Evolutionary conservation across 1,284 basidiomycete genomes (phyloP).

Genomic region (Ceratobasidium sp.): DNA sequence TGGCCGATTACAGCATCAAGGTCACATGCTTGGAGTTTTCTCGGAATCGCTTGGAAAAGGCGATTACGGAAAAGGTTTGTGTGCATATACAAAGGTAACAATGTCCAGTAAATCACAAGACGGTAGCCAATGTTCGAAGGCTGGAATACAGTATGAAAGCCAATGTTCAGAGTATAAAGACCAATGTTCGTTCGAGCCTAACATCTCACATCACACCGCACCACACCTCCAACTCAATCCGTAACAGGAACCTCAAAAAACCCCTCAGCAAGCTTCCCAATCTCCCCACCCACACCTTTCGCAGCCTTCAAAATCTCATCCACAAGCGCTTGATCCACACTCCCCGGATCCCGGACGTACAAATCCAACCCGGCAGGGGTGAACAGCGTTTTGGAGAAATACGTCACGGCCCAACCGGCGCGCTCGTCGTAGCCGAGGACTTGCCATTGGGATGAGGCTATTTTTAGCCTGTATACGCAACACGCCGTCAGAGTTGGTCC

Average conservation of each 20-base stretch:
- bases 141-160: too few relatives aligned
- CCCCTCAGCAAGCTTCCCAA: constrained; percentile 46
- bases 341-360: constrained; percentile 58
- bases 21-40: too few relatives aligned
- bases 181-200: not conserved
- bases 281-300: constrained; percentile 40
- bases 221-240: constrained; percentile 11
- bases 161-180: not conserved
- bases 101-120: too few relatives aligned
- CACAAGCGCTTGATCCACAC: constrained; percentile 53
- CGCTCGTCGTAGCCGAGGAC: constrained; percentile 62
- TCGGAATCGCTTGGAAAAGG: too few relatives aligned
- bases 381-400: constrained; percentile 68
- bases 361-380: constrained; percentile 68
- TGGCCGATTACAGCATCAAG: not conserved
- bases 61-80: too few relatives aligned
- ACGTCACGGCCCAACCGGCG: constrained; percentile 66
- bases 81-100: too few relatives aligned
- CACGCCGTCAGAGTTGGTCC: too few relatives aligned
- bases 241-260: constrained; percentile 49
- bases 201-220: not conserved
- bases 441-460: constrained; percentile 66
- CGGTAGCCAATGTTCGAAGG: too few relatives aligned
- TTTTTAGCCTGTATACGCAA: constrained; percentile 57
- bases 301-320: constrained; percentile 47